A percentile compares a stretch with the other conserved stretches of the same genome.
Conservation (phyloP, 495 filamentous ascomycete genomes). For the Podospora appendiculata region DNA sequence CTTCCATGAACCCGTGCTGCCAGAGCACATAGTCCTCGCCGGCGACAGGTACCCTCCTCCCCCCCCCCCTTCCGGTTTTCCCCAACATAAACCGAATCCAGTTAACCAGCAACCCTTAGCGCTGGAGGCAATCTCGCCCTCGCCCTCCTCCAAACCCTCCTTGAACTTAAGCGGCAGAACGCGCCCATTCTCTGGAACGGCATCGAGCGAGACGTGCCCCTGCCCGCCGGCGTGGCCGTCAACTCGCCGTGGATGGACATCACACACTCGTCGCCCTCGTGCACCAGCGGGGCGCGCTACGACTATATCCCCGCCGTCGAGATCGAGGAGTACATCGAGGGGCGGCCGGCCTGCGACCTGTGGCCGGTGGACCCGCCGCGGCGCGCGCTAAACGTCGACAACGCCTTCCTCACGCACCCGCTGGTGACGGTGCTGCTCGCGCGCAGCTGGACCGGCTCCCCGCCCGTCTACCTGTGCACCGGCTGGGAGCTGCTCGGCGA, state of each 20-base stretch:
- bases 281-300: constrained; percentile 50
- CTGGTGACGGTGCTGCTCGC: constrained; percentile 64
- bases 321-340: constrained; percentile 17
- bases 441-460: constrained; percentile 58
- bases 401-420: constrained; percentile 59
- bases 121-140: constrained; percentile 76
- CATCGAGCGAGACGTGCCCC: constrained; percentile 40
- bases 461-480: constrained; percentile 65
- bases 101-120: constrained; percentile 23
- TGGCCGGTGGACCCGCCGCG: constrained; percentile 73
- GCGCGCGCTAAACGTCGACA: constrained; percentile 59
- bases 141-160: constrained; percentile 62
- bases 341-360: constrained; percentile 46
- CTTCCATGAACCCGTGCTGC: constrained; percentile 58
- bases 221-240: constrained; percentile 62
- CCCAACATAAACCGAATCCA: background rate
- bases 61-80: background rate
- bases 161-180: constrained; percentile 55
- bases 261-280: constrained; percentile 64
- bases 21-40: constrained; percentile 66
- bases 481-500: constrained; percentile 78
- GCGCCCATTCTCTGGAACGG: constrained; percentile 58
- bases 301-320: constrained; percentile 63
- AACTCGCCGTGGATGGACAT: constrained; percentile 74
- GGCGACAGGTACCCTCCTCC: constrained; percentile 53